Conservation (phyloP, 257 asterid genomes). For the Mentha longifolia region DNA sequence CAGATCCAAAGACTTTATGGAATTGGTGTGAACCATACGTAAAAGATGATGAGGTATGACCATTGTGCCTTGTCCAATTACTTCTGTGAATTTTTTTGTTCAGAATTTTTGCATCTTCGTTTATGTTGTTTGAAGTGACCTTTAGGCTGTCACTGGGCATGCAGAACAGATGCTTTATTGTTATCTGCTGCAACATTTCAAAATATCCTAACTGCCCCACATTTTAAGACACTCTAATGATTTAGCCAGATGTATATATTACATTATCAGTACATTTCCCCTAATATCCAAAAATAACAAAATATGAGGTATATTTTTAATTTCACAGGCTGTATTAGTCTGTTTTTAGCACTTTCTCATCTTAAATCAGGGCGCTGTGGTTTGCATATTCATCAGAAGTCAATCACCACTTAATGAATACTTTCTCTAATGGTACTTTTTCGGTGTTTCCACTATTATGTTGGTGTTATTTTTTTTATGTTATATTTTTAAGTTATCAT, state of each 20-base stretch:
- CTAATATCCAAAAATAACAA: background rate
- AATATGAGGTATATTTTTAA: background rate
- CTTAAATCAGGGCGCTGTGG: background rate
- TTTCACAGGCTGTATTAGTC: background rate
- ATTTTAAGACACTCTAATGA: background rate
- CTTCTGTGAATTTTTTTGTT: background rate
- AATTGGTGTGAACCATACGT: slow-evolving; percentile 87
- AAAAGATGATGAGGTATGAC: slow-evolving; percentile 88
- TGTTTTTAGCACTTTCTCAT: background rate
- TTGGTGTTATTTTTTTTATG: slow-evolving; percentile 27
- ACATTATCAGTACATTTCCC: background rate
- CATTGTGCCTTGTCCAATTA: slow-evolving; percentile 39
- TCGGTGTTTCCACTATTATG: slow-evolving; percentile 21
- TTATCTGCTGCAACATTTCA: background rate
- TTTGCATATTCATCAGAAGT: slow-evolving; percentile 4
- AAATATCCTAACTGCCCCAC: background rate
- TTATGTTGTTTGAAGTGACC: slow-evolving; percentile 3
- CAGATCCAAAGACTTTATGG: slow-evolving; percentile 91
- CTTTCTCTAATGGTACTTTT: slow-evolving; percentile 1
- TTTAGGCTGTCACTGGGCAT: slow-evolving; percentile 6
- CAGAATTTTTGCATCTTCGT: background rate
- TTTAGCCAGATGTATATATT: background rate
- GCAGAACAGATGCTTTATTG: background rate
- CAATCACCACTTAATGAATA: background rate
- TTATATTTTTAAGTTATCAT: slow-evolving; percentile 20